Evolutionary conservation across 176 grass and related monocot genomes (phyloP).

Genomic region (Panicum miliaceum): DNA sequence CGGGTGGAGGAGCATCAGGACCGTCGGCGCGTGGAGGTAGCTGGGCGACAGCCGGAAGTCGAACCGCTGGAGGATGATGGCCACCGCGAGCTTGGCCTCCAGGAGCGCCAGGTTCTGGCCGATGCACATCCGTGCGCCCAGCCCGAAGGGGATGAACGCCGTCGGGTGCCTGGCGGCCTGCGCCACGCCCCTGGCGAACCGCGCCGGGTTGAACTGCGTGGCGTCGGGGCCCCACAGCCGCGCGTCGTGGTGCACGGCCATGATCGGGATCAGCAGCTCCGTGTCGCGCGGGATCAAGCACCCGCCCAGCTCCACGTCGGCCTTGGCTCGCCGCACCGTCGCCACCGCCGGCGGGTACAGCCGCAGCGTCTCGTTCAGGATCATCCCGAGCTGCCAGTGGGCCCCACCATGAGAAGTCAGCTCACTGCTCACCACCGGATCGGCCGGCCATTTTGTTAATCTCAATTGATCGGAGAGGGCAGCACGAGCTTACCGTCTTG

Average conservation of each 20-base stretch:
- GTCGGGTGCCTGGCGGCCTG: constrained; percentile 70
- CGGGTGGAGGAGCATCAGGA: constrained; percentile 98
- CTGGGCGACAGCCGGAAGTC: constrained; percentile 75
- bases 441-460: neutral
- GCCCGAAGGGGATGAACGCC: constrained; percentile 94
- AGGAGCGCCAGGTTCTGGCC: constrained; percentile 95
- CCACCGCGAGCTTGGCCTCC: constrained; percentile 85
- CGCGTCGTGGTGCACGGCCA: constrained; percentile 93
- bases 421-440: neutral
- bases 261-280: constrained; percentile 93
- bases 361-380: constrained; percentile 95
- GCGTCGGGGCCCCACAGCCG: constrained; percentile 85
- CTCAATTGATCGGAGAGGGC: neutral
- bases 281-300: constrained; percentile 82
- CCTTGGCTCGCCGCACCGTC: constrained; percentile 82
- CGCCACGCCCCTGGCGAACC: constrained; percentile 69
- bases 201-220: constrained; percentile 83
- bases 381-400: constrained; percentile 76
- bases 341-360: constrained; percentile 97
- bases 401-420: neutral
- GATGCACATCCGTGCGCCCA: constrained; percentile 93
- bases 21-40: constrained; percentile 94
- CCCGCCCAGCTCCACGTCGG: constrained; percentile 75
- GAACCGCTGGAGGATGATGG: constrained; percentile 91
- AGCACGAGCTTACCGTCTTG: constrained; percentile 65